Percentiles rank a stretch among this genome's conserved stretches.
Evolutionary conservation across 1,284 basidiomycete species (phyloP).

Genomic region (Puccinia novopanici): DNA sequence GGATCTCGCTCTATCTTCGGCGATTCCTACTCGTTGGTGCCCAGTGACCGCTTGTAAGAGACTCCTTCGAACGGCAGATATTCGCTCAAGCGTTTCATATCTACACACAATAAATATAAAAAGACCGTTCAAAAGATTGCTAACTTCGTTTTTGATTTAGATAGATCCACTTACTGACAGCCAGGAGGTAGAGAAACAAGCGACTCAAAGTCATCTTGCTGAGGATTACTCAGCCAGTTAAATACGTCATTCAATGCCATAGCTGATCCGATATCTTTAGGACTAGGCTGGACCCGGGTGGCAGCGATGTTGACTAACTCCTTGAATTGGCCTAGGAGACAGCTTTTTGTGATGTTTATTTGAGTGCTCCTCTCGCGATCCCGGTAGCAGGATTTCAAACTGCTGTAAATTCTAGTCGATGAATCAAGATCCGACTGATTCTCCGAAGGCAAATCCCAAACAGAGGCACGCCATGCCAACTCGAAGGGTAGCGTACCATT

Average conservation of each 20-base stretch:
- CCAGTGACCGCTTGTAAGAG: conserved; percentile 71
- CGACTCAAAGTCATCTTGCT: conserved; percentile 27
- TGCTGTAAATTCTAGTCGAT: conserved; percentile 72
- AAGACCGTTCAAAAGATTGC: background rate
- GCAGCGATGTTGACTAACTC: conserved; percentile 68
- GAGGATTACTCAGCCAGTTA: conserved; percentile 12
- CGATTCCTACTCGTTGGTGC: conserved; percentile 72
- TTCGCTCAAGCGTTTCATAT: conserved; percentile 73
- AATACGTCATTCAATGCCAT: conserved; percentile 34
- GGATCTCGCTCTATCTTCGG: conserved; percentile 68
- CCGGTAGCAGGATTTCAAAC: conserved; percentile 74
- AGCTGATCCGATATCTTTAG: conserved; percentile 52
- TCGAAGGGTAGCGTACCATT: conserved; percentile 61
- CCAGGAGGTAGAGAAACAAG: conserved; percentile 62
- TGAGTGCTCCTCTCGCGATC: conserved; percentile 67
- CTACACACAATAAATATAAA: conserved; percentile 61
- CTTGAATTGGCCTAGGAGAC: conserved; percentile 68
- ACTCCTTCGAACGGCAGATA: conserved; percentile 79
- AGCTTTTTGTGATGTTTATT: conserved; percentile 63
- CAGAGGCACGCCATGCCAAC: conserved; percentile 56
- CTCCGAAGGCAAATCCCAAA: conserved; percentile 53
- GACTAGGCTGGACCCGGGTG: conserved; percentile 52
- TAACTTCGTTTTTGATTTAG: conserved; percentile 51
- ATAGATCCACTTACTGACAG: conserved; percentile 67
- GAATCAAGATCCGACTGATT: conserved; percentile 58